Base-by-base conservation (phyloP, 1,139 yeast genomes). In the Pichia sp. region DNA sequence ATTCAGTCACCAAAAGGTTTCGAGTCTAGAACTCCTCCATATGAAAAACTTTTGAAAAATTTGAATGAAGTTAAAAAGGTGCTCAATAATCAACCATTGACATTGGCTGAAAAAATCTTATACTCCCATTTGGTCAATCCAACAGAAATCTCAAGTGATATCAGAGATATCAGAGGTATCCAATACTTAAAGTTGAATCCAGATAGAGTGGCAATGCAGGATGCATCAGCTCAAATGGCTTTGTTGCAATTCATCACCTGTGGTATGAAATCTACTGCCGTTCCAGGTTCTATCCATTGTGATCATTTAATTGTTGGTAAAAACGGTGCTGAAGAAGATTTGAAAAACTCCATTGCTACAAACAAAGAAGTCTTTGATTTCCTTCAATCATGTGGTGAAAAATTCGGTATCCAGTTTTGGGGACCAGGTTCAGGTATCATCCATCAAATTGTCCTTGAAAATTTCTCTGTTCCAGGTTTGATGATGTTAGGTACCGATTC, bases 171-270 rank as follows among this genome's bases (percentile, higher is more conserved):
- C 53, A 77, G 98, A 58, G 98, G 98, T 43, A 64, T 77, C 49
- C 78, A 85, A 49, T 92, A 92, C 64, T 76, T 92, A 62, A 92
- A 92, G 70, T 73, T 92, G 56, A 77, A 81, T 61, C 98, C 98
- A n/a, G 98, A 92, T 64, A 77, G 98, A 59, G 98, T 92, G 27
- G 98, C 98, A 29, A 90, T 90, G 97, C 98, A 92, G 70, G 98
- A 92, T 69, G 98, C 98, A 1, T 85, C 95, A 28, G 98, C 98
- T 2, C 98, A 92, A 68, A 92, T 90, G 85, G 98, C 98, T 2
- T 71, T 92, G 52, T 70, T 92, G 53, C 98, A 92, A 67, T 92
- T 92, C 66, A 90, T 92, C 95, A 87, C 97, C 32, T 85, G 96
- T 58, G 96, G 97, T 26, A 79, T 90, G 79, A 62, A 78, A 41